A percentile compares a stretch with the other conserved stretches of the same genome.
These are phyloP conservation scores for Petunia hybrid DNA, from an alignment of 305 asterid species.

Conservation along the genomic window DNA sequence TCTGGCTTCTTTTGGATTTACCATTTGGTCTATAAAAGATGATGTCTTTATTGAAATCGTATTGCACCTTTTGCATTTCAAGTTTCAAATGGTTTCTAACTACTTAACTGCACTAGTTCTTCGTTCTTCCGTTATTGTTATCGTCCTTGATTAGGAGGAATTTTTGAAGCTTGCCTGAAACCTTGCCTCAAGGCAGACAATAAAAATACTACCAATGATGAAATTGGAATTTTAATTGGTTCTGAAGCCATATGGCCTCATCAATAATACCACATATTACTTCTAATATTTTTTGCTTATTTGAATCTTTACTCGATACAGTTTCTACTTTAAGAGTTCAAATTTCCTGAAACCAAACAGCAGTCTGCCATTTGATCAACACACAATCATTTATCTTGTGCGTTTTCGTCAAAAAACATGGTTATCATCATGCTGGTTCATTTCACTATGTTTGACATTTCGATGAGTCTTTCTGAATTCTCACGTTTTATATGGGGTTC, in stretches of 20 bases:
- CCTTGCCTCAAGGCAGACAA: background rate
- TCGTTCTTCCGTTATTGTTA: conserved; percentile 4
- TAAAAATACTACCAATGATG: background rate
- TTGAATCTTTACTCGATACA: conserved; percentile 11
- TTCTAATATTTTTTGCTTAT: background rate
- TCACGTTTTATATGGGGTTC: conserved; percentile 26
- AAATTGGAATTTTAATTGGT: background rate
- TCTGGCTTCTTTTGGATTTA: conserved; percentile 20
- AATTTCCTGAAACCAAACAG: conserved; percentile 6
- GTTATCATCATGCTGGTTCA: background rate
- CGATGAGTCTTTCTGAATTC: background rate
- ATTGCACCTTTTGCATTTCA: conserved; percentile 8
- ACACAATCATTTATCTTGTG: background rate
- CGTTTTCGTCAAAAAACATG: background rate
- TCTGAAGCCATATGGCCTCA: background rate
- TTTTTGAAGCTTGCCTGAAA: background rate
- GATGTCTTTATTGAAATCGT: background rate
- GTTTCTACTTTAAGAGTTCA: conserved; percentile 23
- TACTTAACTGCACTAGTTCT: conserved; percentile 12
- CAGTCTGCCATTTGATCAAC: background rate
- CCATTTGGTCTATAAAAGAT: conserved; percentile 20
- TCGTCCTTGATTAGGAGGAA: background rate
- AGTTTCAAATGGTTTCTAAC: conserved; percentile 6
- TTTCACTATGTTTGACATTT: background rate
- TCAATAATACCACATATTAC: background rate